Conservation (phyloP, 2,329 filamentous ascomycete genomes). For the Dothideomycetidae sp. region DNA sequence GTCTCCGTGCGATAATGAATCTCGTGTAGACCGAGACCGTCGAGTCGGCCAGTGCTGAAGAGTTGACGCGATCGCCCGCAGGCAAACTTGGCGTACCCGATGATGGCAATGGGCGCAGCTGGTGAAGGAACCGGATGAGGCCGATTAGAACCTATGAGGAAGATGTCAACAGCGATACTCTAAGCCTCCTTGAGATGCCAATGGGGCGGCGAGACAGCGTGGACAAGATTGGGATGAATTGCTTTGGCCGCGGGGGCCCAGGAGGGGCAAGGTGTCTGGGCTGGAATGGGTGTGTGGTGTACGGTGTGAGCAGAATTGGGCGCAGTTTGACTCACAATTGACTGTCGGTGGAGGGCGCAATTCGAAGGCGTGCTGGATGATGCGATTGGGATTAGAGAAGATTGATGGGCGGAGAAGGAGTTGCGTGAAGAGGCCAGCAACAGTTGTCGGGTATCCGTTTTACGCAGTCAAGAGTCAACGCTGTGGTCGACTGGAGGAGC, state of each 20-base stretch:
- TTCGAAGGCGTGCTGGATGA: no score
- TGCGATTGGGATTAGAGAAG: neutral
- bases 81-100: neutral
- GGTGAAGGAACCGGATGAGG: neutral
- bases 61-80: neutral
- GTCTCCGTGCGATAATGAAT: neutral
- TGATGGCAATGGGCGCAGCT: neutral
- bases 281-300: neutral
- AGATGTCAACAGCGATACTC: neutral
- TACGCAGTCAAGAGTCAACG: constrained; percentile 1
- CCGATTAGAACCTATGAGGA: neutral
- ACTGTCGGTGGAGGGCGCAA: no score
- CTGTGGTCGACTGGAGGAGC: neutral
- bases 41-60: constrained; percentile 1
- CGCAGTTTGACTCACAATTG: no score
- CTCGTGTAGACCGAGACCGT: constrained; percentile 4
- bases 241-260: neutral
- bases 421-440: neutral
- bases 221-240: neutral
- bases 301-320: no score
- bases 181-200: neutral
- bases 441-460: neutral
- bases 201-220: neutral
- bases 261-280: neutral
- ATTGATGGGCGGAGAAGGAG: neutral